These are phyloP conservation scores for Adansonia rubrostipa DNA, from an alignment of 441 rosid species.

Conservation along the genomic window DNA sequence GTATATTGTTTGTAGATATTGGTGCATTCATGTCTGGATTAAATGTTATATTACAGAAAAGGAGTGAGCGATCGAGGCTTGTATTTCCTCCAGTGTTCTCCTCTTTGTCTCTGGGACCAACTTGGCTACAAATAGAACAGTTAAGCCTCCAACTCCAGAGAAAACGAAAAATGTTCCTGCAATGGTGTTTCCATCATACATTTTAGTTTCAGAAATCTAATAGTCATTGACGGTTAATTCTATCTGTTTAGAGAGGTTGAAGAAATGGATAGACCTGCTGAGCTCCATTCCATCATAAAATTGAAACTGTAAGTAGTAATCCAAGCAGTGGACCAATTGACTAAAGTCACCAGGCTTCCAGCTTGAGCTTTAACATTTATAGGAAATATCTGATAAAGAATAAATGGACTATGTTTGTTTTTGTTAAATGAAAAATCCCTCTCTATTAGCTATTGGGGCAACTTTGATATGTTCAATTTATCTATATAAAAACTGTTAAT, in stretches of 20 bases:
- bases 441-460: not conserved
- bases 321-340: conserved; percentile 52
- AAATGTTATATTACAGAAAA: conserved; percentile 8
- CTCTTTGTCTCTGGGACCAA: conserved; percentile 57
- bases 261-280: conserved; percentile 37
- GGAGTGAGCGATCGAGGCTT: conserved; percentile 46
- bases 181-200: not conserved
- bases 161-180: conserved; percentile 44
- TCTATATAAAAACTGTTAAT: not conserved
- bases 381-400: conserved; percentile 47
- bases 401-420: conserved; percentile 10
- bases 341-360: conserved; percentile 51
- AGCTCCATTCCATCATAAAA: conserved; percentile 61
- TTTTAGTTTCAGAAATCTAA: not conserved
- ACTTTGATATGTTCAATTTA: not conserved
- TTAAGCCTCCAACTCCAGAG: conserved; percentile 33
- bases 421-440: not conserved
- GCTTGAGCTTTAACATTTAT: conserved; percentile 53
- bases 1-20: not conserved
- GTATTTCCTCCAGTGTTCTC: conserved; percentile 52
- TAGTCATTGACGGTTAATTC: not conserved
- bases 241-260: not conserved
- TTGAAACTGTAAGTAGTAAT: conserved; percentile 48
- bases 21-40: not conserved
- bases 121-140: conserved; percentile 38